Evolutionary conservation across 1,284 basidiomycete genomes (phyloP), one percentile per base, ranked within the genome.

Genomic region (Ustilago hordei): DNA sequence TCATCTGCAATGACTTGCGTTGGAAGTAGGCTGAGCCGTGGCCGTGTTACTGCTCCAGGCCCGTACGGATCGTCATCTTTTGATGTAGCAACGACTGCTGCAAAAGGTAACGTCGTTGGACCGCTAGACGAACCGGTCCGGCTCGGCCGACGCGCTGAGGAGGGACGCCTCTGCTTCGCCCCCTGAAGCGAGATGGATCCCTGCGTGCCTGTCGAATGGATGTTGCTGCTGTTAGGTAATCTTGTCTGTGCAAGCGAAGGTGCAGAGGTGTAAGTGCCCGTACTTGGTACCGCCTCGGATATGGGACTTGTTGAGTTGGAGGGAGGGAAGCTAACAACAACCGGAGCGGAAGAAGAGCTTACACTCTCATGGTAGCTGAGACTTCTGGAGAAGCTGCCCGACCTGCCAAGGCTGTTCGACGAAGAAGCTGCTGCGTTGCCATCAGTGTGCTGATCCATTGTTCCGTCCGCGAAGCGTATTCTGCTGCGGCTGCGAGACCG

Each of bases 351-450:
- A 48, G 63, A 60, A 32, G 68, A 59, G 64, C 69, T 71, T 70
- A 65, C 69, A 71, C 61, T 76, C 64, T 78, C 75, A 32, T 65
- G 65, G 59, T 68, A 78, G 71, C 72, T 78, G 52, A 78, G 69
- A 55, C 76, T 78, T 53, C 76, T 35, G 11, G 76, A 78, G 50
- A 78, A 78, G 65, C 76, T 78, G 39, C 75, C 75, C 3, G 75
- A 77, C 17, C 75, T 57, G 48, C 64, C 70, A 11, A 77, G 60
- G 5, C 17, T 15, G 13, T 43, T 41, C 5, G 64, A 58, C 9
- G 71, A 57, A n/a, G 63, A 62, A 8, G 45, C 19, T 13, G 15
- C 28, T n/a, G 36, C 31, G n/a, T 53, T 38, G 34, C 5, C 34
- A 34, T 35, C 45, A 4, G 28, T 11, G 36, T 41, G 28, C 2